phyloP scores from a whole-genome alignment of 2,329 filamentous ascomycete species.

The Apiospora rasikravindrae region DNA sequence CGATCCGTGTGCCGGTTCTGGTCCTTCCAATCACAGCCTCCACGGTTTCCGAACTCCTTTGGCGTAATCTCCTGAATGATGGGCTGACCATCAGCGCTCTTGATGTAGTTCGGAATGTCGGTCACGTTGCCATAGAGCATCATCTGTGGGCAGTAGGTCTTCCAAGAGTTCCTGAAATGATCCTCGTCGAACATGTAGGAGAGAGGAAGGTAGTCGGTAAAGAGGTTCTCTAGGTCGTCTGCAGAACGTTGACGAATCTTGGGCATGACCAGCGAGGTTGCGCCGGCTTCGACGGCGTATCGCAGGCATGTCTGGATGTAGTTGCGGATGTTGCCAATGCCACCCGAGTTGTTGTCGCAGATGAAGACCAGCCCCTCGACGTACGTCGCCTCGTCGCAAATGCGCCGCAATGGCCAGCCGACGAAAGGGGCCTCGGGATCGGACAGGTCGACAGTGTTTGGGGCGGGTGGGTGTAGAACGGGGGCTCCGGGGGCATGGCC shows the following conservation, averaged over 20 bases:
- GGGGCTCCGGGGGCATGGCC: constrained; percentile 19
- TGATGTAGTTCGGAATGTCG: constrained; percentile 44
- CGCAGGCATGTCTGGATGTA: constrained; percentile 56
- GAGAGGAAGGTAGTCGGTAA: constrained; percentile 46
- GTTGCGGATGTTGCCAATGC: constrained; percentile 56
- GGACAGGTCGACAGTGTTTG: constrained; percentile 42
- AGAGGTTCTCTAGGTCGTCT: constrained; percentile 47
- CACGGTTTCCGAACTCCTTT: constrained; percentile 45
- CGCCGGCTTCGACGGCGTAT: constrained; percentile 54
- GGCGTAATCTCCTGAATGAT: constrained; percentile 48
- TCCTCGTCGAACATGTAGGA: constrained; percentile 53
- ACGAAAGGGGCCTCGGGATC: constrained; percentile 48
- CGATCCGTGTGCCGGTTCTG: constrained; percentile 48
- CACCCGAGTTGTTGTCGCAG: constrained; percentile 58
- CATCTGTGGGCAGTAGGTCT: constrained; percentile 48
- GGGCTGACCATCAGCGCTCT: constrained; percentile 41
- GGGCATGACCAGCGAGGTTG: constrained; percentile 51
- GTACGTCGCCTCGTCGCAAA: constrained; percentile 50
- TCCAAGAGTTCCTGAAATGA: constrained; percentile 48
- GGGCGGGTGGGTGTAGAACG: constrained; percentile 17
- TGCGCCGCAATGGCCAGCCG: constrained; percentile 50
- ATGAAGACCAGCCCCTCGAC: constrained; percentile 49
- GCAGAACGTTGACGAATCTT: constrained; percentile 50
- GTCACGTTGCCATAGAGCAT: constrained; percentile 44
- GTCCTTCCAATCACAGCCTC: constrained; percentile 46